Conservation (phyloP, 2,329 filamentous ascomycete genomes). For the Akanthomyces lecanii region DNA sequence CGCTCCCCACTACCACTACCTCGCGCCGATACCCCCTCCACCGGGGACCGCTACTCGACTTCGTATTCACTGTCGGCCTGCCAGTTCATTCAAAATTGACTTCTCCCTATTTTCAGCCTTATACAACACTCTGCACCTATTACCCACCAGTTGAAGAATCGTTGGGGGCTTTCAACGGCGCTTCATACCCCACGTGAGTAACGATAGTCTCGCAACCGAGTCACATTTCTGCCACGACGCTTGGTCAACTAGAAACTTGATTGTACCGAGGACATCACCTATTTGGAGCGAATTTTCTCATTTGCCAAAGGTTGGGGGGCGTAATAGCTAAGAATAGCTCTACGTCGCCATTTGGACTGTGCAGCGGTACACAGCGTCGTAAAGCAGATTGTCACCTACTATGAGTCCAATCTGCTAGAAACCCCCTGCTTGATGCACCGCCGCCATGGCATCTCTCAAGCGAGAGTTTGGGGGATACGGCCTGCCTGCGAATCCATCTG, state of each 20-base stretch:
- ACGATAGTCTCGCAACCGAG: not conserved
- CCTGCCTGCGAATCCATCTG: conserved; percentile 14
- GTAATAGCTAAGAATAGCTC: not conserved
- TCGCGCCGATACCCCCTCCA: conserved; percentile 5
- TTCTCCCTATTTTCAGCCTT: not conserved
- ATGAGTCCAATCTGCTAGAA: conserved; percentile 10
- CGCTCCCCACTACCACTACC: conserved; percentile 14
- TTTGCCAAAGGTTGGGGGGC: not conserved
- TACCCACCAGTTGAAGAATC: not conserved
- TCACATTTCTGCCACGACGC: not conserved
- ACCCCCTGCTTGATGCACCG: conserved; percentile 3
- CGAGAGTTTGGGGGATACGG: conserved; percentile 17
- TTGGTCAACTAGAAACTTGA: not conserved
- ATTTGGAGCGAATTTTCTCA: not conserved
- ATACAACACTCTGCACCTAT: not conserved
- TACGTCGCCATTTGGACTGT: not conserved
- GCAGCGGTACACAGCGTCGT: not conserved
- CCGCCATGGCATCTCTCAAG: conserved; percentile 16
- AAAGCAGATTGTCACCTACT: not conserved
- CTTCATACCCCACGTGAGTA: not conserved
- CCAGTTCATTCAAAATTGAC: not conserved
- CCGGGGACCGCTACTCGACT: conserved; percentile 1
- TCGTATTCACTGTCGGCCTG: conserved; percentile 4
- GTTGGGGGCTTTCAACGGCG: not conserved
- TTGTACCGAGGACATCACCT: not conserved